Percentiles rank a stretch among this genome's conserved stretches.
Evolutionary conservation across 2,329 filamentous ascomycete species (phyloP).

Genomic region (Elsinoe batatas): DNA sequence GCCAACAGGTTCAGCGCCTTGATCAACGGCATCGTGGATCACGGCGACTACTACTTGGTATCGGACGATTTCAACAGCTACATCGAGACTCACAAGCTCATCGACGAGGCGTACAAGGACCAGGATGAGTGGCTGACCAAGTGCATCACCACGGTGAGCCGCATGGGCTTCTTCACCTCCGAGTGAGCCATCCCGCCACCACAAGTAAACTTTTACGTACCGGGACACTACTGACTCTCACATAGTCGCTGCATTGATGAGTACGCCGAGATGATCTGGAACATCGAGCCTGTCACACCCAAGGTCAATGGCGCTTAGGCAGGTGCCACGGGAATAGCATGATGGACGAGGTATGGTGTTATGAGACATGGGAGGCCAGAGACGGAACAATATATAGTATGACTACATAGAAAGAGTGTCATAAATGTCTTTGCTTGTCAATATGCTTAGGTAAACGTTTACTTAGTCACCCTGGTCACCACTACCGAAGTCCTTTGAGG

Average conservation of each 20-base stretch:
- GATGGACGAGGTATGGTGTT: background rate
- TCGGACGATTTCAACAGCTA: slow-evolving; percentile 97
- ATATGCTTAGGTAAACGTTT: no score
- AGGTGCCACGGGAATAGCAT: background rate
- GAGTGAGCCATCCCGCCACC: slow-evolving; percentile 37
- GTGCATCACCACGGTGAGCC: slow-evolving; percentile 74
- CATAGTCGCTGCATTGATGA: slow-evolving; percentile 73
- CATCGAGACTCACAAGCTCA: slow-evolving; percentile 77
- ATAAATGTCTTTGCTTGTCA: background rate
- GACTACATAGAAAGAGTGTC: background rate
- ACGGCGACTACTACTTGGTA: slow-evolving; percentile 95
- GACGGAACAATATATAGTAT: background rate
- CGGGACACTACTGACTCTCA: background rate
- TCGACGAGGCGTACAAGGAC: slow-evolving; percentile 86
- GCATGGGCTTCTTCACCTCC: slow-evolving; percentile 96
- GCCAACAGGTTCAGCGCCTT: slow-evolving; percentile 70
- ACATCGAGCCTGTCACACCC: slow-evolving; percentile 67
- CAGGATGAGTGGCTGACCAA: slow-evolving; percentile 89
- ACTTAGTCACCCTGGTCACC: no score
- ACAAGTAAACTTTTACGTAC: no score
- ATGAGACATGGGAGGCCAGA: background rate
- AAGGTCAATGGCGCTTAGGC: slow-evolving; percentile 16
- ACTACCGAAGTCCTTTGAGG: no score
- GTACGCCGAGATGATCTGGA: slow-evolving; percentile 97
- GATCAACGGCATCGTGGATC: slow-evolving; percentile 74